Evolutionary conservation across 768 basidiomycete genomes (phyloP), one percentile per base, ranked within the genome.

Genomic region (Rhizopogon vinicolor): DNA sequence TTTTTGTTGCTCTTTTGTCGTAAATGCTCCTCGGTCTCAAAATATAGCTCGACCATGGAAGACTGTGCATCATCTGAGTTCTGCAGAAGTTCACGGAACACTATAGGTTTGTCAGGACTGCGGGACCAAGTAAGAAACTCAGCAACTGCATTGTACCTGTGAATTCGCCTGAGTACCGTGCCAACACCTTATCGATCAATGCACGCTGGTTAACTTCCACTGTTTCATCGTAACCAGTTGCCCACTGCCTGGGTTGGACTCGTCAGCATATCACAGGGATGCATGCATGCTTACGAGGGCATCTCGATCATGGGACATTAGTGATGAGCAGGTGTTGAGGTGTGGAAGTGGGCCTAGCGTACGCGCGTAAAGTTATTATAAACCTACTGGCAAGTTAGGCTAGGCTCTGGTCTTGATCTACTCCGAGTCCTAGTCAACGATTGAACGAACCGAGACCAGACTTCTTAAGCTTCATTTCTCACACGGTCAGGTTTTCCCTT

Each of bases 171-270:
- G 89, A 91, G 72, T 99, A 99, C 25, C 96, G 79, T 9, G 96
- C 93, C 19, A 99, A 83, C 22, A 98, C 92, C 73, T 94, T 98
- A 78, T 97, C 95, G 52, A 98, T 96, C 55, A 97, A 76, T n/a
- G 93, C 94, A 18, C 95, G 83, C 68, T 96, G 95, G 69, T 96
- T 96, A 44, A 96, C 94, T 71, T 95, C 89, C 0, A 94, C 87
- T 0, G 86, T 81, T 64, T 91, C 89, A 63, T 91, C 89, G 60
- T 85, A 78, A 16, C 89, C 89, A n/a, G 63, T 71, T 25, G 67
- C 72, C 80, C 79, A 81, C 80, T 80, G 56, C 22, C 45, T 31
- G 18, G 19, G 59, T 40, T 46, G 41, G 56, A 18, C 57, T 41
- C 41, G 42, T 41, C 10, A 18, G 41, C 7, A 33, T 14, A 12